Evolutionary conservation across 2,329 filamentous ascomycete genomes (phyloP).

Genomic region (Alternaria triticina): DNA sequence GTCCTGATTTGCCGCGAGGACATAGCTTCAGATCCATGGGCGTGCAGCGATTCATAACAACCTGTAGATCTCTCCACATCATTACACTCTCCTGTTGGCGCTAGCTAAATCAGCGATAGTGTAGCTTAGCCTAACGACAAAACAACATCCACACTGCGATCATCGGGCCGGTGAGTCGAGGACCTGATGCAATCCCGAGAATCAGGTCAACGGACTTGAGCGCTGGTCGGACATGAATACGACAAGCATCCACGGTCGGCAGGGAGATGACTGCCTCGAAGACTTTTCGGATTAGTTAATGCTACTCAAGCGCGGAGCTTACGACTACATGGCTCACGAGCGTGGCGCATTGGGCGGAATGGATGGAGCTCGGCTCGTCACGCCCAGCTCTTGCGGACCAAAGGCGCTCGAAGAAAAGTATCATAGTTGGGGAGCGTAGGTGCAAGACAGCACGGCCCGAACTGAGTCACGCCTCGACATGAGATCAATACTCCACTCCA

Average conservation of each 20-base stretch:
- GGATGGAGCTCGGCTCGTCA: conserved; percentile 12
- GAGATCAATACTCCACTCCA: conserved; percentile 10
- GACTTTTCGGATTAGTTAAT: conserved; percentile 1
- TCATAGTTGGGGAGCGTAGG: not conserved
- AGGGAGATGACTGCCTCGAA: conserved; percentile 7
- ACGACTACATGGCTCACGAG: conserved; percentile 3
- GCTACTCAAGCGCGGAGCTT: conserved; percentile 9
- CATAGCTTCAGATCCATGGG: conserved; percentile 18
- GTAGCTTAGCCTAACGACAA: conserved; percentile 13
- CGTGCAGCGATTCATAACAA: conserved; percentile 14
- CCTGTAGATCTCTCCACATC: conserved; percentile 24
- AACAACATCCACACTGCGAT: conserved; percentile 16
- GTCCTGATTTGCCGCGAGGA: conserved; percentile 31
- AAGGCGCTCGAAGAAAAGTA: not conserved
- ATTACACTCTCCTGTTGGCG: not conserved
- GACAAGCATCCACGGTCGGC: conserved; percentile 5
- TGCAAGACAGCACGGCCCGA: not conserved
- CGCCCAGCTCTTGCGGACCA: conserved; percentile 6
- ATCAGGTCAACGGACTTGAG: conserved; percentile 32
- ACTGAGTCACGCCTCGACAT: conserved; percentile 17
- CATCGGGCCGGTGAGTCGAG: conserved; percentile 8
- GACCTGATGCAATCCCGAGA: conserved; percentile 15
- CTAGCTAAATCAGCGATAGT: conserved; percentile 14
- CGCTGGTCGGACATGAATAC: conserved; percentile 16
- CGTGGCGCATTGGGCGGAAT: conserved; percentile 9